Percentiles rank a stretch among this genome's conserved stretches.
Evolutionary conservation across 208 protist genomes (phyloP).

Genomic region (Histomonas meleagridis): DNA sequence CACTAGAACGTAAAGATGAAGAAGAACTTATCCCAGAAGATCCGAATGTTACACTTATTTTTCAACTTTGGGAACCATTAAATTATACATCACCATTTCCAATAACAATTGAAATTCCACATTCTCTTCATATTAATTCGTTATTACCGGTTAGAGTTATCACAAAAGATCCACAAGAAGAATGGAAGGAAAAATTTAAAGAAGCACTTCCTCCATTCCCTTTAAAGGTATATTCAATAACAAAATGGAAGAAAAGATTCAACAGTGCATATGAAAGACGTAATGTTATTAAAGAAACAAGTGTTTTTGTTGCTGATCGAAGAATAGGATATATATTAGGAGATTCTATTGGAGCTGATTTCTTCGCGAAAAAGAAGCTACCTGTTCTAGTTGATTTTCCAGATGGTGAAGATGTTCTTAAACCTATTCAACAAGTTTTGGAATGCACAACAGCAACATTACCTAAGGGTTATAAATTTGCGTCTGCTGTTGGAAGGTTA

Average conservation of each 20-base stretch:
- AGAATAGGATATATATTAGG: neutral
- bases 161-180: constrained; percentile 24
- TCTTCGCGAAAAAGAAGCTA: neutral
- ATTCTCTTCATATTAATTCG: neutral
- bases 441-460: neutral
- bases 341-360: neutral
- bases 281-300: constrained; percentile 19
- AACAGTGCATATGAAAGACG: neutral
- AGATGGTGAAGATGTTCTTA: neutral
- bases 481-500: neutral
- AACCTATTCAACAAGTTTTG: neutral
- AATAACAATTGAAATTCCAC: neutral
- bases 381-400: constrained; percentile 1
- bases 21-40: constrained; percentile 14
- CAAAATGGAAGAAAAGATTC: neutral
- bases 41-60: constrained; percentile 11
- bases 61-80: neutral
- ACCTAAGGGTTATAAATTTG: constrained; percentile 27
- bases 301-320: neutral
- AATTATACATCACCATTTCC: neutral
- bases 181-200: constrained; percentile 16
- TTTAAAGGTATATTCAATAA: constrained; percentile 24
- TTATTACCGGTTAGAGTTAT: neutral
- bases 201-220: neutral
- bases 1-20: neutral